Base-by-base conservation (phyloP, 2,329 filamentous ascomycete species). In the Stagonosporopsis vannaccii region DNA sequence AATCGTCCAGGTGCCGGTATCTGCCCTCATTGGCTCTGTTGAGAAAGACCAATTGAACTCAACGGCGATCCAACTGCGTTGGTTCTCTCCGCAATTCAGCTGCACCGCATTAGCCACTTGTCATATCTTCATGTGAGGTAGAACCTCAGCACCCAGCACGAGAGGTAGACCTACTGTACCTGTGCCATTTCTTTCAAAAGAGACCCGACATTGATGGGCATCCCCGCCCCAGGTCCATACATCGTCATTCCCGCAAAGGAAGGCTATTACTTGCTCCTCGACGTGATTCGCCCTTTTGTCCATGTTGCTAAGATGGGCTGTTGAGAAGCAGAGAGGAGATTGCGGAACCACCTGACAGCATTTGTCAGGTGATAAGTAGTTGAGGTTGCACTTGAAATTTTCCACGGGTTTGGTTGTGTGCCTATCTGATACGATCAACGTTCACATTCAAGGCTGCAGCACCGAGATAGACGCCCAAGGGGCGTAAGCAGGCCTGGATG, bases 181-280 rank as follows among this genome's bases (percentile, higher is more conserved):
- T 32, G 37, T 52, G 22, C 55, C 55, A 17, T 52, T 23, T 35
- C 44, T 58, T 19, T 58, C 44, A 28, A 58, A 52, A 1, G 12
- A n/a, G 25, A 58, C 2, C 2, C 22, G 26, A 37, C 48, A 58
- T 35, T 30, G 17, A 44, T 13, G 9, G 12, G 28, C 43, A 40
- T 39, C 43, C 1, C 46, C 53, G 28, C 55, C 54, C 55, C 48
- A 52, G 39, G 32, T 45, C 55, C 55, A 58, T 45, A 30, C 49
- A 3, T 48, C 36, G 20, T n/a, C 39, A 13, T 23, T 35, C 23
- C 42, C 33, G 23, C 55, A 58, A 25, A 58, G 42, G 26, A 54
- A 54, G 23, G 22, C 43, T 15, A 54, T 26, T n/a, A 46, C 41
- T 52, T 46, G 50, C 23, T 45, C 50, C 15, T 46, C 13, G 19